These are phyloP conservation scores for Pyropia yezoensis DNA, from an alignment of 23 red algal genomes.

Conservation along the genomic window DNA sequence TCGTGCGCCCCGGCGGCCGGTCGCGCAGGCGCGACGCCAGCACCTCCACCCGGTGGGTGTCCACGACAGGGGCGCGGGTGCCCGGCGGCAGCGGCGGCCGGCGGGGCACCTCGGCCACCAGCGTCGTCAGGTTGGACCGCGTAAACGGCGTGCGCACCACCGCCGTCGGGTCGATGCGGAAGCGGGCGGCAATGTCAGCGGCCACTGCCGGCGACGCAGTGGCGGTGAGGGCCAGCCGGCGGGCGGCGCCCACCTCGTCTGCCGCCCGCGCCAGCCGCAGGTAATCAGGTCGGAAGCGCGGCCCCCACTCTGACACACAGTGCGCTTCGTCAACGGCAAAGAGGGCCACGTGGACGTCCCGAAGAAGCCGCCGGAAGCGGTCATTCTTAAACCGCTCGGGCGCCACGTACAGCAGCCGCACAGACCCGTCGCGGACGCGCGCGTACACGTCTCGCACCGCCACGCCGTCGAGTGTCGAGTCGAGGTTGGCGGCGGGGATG, in stretches of 20 bases:
- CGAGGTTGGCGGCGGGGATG: slow-evolving; percentile 61
- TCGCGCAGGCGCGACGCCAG: slow-evolving; percentile 33
- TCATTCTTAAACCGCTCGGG: slow-evolving; percentile 89
- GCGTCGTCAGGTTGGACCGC: slow-evolving; percentile 43
- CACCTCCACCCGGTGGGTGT: slow-evolving; percentile 16
- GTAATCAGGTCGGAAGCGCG: slow-evolving; percentile 92
- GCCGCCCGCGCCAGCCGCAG: slow-evolving; percentile 47
- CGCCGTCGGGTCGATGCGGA: slow-evolving; percentile 52
- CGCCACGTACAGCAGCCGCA: slow-evolving; percentile 68
- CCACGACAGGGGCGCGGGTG: slow-evolving; percentile 3
- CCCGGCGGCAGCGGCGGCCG: slow-evolving; percentile 7
- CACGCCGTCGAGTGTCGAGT: slow-evolving; percentile 39
- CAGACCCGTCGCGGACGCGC: slow-evolving; percentile 23
- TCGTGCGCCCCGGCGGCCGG: slow-evolving; percentile 36
- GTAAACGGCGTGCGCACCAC: slow-evolving; percentile 29
- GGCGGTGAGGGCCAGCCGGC: slow-evolving; percentile 84
- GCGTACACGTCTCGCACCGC: slow-evolving; percentile 43
- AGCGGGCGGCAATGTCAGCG: slow-evolving; percentile 45
- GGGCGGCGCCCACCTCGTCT: slow-evolving; percentile 16
- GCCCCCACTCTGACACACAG: slow-evolving; percentile 95
- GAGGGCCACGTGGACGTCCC: slow-evolving; percentile 26
- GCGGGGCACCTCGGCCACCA: slow-evolving; percentile 25
- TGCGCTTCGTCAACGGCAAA: slow-evolving; percentile 96
- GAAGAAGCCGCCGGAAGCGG: slow-evolving; percentile 36
- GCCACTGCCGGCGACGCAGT: slow-evolving; percentile 72